phyloP scores from a whole-genome alignment of 306 rosid genomes.

The Vigna unguiculata region DNA sequence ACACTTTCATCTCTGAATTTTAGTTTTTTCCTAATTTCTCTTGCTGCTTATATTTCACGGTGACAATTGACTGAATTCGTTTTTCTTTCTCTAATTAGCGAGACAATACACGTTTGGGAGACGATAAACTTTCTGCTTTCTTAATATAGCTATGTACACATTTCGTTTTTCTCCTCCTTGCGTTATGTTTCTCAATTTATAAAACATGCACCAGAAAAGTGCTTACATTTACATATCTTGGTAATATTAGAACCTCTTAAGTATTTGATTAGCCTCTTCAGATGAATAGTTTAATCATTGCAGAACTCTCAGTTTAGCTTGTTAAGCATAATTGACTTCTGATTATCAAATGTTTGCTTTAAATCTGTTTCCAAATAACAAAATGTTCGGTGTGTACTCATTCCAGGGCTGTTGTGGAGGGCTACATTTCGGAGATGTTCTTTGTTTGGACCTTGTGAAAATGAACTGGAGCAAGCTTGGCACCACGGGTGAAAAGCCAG shows the following conservation, averaged over 20 bases:
- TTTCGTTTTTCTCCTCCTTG: slow-evolving; percentile 2
- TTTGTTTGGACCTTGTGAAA: slow-evolving; percentile 68
- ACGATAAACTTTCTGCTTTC: slow-evolving; percentile 45
- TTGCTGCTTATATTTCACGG: slow-evolving; percentile 27
- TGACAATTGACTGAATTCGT: slow-evolving; percentile 39
- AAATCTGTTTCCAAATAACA: slow-evolving; percentile 10
- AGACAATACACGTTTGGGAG: slow-evolving; percentile 42
- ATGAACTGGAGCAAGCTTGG: slow-evolving; percentile 79
- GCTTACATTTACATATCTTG: slow-evolving; percentile 14
- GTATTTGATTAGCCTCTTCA: slow-evolving; percentile 1
- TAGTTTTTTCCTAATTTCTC: slow-evolving; percentile 57
- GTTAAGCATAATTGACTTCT: neutral
- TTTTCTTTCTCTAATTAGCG: slow-evolving; percentile 53
- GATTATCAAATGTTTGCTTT: neutral
- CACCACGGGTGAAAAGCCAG: slow-evolving; percentile 81
- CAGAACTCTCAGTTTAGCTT: slow-evolving; percentile 13
- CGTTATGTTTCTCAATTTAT: slow-evolving; percentile 11
- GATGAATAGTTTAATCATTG: slow-evolving; percentile 15
- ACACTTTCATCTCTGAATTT: slow-evolving; percentile 58
- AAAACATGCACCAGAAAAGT: slow-evolving; percentile 6
- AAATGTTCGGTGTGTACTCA: slow-evolving; percentile 9
- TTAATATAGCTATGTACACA: slow-evolving; percentile 35
- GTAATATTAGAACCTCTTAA: slow-evolving; percentile 16
- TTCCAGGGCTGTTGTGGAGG: slow-evolving; percentile 98
- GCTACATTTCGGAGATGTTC: slow-evolving; percentile 85